Conservation (phyloP, 1,284 basidiomycete genomes). For the Rhizoctonia solani region DNA sequence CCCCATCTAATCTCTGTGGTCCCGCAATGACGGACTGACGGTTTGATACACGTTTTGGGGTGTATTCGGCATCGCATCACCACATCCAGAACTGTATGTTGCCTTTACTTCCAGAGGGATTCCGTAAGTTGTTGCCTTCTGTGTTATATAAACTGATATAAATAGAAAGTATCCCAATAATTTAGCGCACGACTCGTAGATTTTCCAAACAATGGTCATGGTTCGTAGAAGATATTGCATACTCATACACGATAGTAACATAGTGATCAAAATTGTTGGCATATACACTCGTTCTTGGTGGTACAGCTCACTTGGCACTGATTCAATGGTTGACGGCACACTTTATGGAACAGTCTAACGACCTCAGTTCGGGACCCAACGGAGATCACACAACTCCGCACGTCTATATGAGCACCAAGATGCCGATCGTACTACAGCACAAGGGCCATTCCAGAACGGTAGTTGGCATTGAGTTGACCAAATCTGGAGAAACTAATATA, state of each 20-base stretch:
- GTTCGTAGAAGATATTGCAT: slow-evolving; percentile 1
- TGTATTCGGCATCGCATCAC: not conserved
- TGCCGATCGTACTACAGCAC: slow-evolving; percentile 78
- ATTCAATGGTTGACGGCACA: slow-evolving; percentile 70
- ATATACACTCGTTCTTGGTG: slow-evolving; percentile 18
- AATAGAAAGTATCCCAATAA: not conserved
- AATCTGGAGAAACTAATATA: slow-evolving; percentile 62
- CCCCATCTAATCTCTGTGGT: slow-evolving; percentile 13
- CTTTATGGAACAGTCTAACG: slow-evolving; percentile 49
- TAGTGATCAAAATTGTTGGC: not conserved
- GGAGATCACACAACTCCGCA: slow-evolving; percentile 41
- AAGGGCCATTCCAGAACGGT: slow-evolving; percentile 83
- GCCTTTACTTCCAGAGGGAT: slow-evolving; percentile 75
- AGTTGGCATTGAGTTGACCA: slow-evolving; percentile 74
- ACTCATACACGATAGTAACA: no score
- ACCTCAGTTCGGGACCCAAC: not conserved
- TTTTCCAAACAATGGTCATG: slow-evolving; percentile 42
- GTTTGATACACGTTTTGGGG: slow-evolving; percentile 1
- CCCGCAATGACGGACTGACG: not conserved
- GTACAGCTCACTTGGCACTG: slow-evolving; percentile 52
- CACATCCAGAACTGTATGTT: slow-evolving; percentile 59
- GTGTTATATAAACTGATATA: not conserved
- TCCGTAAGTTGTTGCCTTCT: slow-evolving; percentile 57
- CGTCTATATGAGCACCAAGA: slow-evolving; percentile 63
- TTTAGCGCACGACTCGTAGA: slow-evolving; percentile 59